Evolutionary conservation across 1,139 yeast genomes (phyloP).

Genomic region (Suhomyces terraborum): DNA sequence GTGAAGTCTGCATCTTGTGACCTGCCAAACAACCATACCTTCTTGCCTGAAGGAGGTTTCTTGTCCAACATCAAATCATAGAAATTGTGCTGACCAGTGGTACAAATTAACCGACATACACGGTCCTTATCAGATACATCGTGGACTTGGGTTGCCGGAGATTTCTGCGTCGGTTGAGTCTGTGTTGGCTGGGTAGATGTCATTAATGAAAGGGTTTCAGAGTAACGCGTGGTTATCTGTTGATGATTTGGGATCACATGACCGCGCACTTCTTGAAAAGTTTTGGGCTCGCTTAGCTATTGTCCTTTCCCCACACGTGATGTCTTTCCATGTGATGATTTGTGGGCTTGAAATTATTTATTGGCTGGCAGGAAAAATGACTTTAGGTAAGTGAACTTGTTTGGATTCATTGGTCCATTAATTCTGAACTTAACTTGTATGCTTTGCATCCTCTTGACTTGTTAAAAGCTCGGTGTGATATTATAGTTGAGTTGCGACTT

Average conservation of each 20-base stretch:
- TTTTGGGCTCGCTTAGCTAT: neutral
- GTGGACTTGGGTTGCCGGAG: conserved; percentile 39
- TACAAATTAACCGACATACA: conserved; percentile 60
- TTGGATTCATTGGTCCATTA: too few relatives aligned
- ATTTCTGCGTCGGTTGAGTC: conserved; percentile 69
- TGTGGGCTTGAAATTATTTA: too few relatives aligned
- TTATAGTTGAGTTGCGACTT: too few relatives aligned
- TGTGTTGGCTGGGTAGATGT: conserved; percentile 52
- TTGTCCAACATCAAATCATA: conserved; percentile 40
- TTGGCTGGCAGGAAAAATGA: too few relatives aligned
- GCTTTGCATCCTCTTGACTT: too few relatives aligned
- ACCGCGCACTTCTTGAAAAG: neutral
- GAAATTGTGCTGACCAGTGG: conserved; percentile 59
- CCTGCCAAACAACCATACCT: conserved; percentile 80
- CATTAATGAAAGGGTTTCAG: conserved; percentile 2
- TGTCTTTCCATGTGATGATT: too few relatives aligned
- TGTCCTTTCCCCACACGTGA: too few relatives aligned
- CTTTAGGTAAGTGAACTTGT: too few relatives aligned
- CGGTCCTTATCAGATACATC: conserved; percentile 30
- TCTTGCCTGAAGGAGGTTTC: conserved; percentile 30
- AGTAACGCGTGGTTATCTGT: conserved; percentile 3
- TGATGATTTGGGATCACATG: neutral
- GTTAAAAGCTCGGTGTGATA: too few relatives aligned
- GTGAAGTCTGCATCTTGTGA: conserved; percentile 66
- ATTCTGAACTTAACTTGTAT: too few relatives aligned